Conservation (phyloP, 305 asterid genomes). For the Euphrasia arctica region DNA sequence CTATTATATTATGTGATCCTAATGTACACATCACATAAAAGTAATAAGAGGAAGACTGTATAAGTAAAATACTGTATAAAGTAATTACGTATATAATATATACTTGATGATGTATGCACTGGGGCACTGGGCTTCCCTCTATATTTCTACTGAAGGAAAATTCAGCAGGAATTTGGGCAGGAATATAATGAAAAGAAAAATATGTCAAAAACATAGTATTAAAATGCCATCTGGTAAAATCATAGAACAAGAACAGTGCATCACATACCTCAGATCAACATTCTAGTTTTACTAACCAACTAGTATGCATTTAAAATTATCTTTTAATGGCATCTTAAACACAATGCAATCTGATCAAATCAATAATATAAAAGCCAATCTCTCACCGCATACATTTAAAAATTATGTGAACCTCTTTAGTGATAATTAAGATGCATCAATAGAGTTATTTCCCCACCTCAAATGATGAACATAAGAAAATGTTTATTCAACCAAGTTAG, state of each 20-base stretch:
- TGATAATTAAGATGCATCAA: conserved; percentile 12
- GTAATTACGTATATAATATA: background rate
- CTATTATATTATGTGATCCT: background rate
- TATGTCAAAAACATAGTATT: background rate
- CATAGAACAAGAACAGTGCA: background rate
- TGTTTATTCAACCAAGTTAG: conserved; percentile 17
- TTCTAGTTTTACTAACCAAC: background rate
- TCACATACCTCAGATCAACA: background rate
- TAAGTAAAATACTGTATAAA: background rate
- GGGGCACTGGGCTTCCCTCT: conserved; percentile 7
- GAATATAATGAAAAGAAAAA: conserved; percentile 3
- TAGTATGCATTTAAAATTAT: conserved; percentile 2
- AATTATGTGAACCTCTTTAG: conserved; percentile 15
- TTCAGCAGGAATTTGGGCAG: conserved; percentile 2
- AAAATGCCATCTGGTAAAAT: conserved; percentile 5
- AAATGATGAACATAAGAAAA: conserved; percentile 17
- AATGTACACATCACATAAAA: conserved; percentile 16
- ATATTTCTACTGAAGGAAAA: conserved; percentile 12
- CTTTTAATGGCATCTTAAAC: conserved; percentile 10
- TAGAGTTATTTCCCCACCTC: conserved; percentile 18
- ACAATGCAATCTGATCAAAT: conserved; percentile 13
- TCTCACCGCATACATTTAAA: conserved; percentile 14
- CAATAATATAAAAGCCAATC: conserved; percentile 6
- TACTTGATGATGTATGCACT: background rate
- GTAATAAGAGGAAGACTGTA: conserved; percentile 14